Evolutionary conservation across 208 protist genomes (phyloP).

Genomic region (Hexamita inflata): DNA sequence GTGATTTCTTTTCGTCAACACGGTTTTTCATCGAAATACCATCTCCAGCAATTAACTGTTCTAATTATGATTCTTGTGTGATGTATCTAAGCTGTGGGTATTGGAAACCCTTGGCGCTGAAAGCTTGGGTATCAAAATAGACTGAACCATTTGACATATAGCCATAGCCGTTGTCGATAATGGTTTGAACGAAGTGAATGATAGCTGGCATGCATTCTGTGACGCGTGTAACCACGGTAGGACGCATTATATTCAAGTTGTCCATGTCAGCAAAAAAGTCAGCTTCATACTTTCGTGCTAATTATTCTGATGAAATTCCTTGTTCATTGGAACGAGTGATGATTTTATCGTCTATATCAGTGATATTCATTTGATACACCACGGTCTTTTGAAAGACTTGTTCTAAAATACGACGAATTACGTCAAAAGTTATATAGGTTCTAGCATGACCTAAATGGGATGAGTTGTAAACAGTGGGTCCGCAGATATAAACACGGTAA

Average conservation of each 20-base stretch:
- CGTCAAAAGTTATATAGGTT: slow-evolving; percentile 89
- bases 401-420: slow-evolving; percentile 77
- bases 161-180: slow-evolving; percentile 79
- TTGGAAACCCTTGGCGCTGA: slow-evolving; percentile 56
- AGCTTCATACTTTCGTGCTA: slow-evolving; percentile 39
- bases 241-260: slow-evolving; percentile 57
- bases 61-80: slow-evolving; percentile 33
- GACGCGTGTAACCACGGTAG: slow-evolving; percentile 55
- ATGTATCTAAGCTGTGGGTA: slow-evolving; percentile 75
- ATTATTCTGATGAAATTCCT: slow-evolving; percentile 12
- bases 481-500: slow-evolving; percentile 77
- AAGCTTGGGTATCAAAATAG: slow-evolving; percentile 80
- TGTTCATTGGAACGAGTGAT: slow-evolving; percentile 35
- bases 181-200: slow-evolving; percentile 68
- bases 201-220: slow-evolving; percentile 89
- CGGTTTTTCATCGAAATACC: background rate
- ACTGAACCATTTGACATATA: slow-evolving; percentile 69
- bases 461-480: slow-evolving; percentile 83
- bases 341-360: slow-evolving; percentile 95
- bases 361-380: slow-evolving; percentile 84
- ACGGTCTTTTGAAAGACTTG: slow-evolving; percentile 81
- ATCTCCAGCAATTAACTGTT: background rate
- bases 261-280: slow-evolving; percentile 53
- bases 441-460: slow-evolving; percentile 87
- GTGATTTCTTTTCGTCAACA: slow-evolving; percentile 59